These are phyloP conservation scores for Paracoccidioides lutzii DNA, from an alignment of 2,329 filamentous ascomycete genomes.

Conservation along the genomic window DNA sequence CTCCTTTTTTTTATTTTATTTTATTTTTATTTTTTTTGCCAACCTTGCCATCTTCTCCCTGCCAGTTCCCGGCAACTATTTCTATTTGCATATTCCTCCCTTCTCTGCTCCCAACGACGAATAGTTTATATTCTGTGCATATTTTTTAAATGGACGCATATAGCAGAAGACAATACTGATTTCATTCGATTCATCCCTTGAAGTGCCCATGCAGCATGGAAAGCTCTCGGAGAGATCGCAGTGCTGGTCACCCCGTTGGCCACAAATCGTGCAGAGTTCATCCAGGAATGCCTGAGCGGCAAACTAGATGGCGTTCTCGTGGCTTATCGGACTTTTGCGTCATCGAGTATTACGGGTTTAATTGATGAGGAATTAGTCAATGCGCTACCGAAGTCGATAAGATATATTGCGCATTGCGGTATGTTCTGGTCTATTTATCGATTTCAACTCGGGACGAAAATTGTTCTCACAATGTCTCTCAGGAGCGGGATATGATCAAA, in stretches of 20 bases:
- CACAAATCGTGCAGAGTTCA: constrained; percentile 52
- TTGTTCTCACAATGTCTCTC: neutral
- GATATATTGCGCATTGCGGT: constrained; percentile 31
- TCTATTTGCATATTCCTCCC: no score
- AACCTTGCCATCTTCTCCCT: no score
- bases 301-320: constrained; percentile 52
- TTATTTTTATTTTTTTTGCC: no score
- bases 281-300: constrained; percentile 54
- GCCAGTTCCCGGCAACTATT: no score
- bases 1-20: no score
- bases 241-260: constrained; percentile 52
- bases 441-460: neutral
- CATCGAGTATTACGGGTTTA: constrained; percentile 50
- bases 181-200: no score
- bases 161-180: neutral
- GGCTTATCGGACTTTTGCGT: constrained; percentile 59
- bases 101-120: no score
- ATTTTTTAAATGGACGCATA: no score
- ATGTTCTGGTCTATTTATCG: constrained; percentile 7
- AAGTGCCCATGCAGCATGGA: constrained; percentile 11
- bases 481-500: constrained; percentile 73
- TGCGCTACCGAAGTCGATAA: constrained; percentile 28
- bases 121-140: no score
- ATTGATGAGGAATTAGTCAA: constrained; percentile 59
- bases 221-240: constrained; percentile 35